Base-by-base conservation (phyloP, 1,284 basidiomycete species). In the Sporisorium exsertum region DNA sequence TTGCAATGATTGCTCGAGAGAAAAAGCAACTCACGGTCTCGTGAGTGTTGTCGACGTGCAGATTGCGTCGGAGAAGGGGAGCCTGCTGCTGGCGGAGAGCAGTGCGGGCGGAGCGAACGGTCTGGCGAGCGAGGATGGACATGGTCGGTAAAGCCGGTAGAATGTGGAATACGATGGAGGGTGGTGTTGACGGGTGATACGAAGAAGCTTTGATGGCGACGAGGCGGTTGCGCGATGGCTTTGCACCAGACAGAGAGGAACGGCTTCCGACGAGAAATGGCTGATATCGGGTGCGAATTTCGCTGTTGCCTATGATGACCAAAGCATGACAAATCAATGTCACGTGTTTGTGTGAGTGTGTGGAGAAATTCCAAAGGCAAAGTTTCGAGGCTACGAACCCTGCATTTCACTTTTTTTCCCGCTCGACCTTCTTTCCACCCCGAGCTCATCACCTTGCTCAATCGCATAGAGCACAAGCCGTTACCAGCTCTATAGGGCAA, bases 1-100 rank as follows among this genome's bases (percentile, higher is more conserved):
- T 45, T 53, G 29, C 49, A 16, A 18, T 3, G 18, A 13, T 5
- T 45, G 40, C 20, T 10, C 32, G 5, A n/a, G 27, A n/a, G 5
- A 47, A 33, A 15, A 16, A 10, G n/a, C 35, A 55, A 81, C 83
- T 70, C 64, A 84, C 83, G 35, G 71, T 84, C 58, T 84, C 79
- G 60, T 72, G 65, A 10, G 81, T 84, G 81, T 84, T 84, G 70
- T 84, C 83, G 60, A 84, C 64, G 82, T 84, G 83, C 15, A 80
- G 49, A 56, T 70, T 74, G 43, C 77, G 75, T 40, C 81, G 80
- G 54, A 79, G 68, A 37, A 73, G 13, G 40, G 72, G 79, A 18
- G 70, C 64, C 58, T 71, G 72, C 55, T 78, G 66, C 74, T 74
- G 70, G 20, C 77, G 77, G 42, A 81, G 37, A 61, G 74, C 78